phyloP scores from a whole-genome alignment of 441 rosid species.

The Jatropha multifida region DNA sequence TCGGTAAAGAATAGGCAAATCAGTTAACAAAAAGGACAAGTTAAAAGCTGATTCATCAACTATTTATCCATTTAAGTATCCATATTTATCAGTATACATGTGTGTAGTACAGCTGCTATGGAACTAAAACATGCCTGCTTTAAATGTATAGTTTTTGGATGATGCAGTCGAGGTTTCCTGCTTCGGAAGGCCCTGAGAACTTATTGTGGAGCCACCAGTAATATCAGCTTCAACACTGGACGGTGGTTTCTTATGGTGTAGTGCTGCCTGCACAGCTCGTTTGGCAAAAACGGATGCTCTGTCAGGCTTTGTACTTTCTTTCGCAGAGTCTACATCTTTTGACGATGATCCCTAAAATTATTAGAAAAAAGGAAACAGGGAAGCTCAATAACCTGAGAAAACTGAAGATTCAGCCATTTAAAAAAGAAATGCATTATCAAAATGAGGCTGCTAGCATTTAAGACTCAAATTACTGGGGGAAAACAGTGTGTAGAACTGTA shows the following conservation, averaged over 20 bases:
- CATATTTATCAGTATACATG: too few relatives aligned
- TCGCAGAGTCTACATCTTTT: slow-evolving; percentile 66
- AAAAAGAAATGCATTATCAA: background rate
- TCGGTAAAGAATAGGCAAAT: background rate
- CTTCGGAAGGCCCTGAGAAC: slow-evolving; percentile 77
- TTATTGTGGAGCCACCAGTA: slow-evolving; percentile 78
- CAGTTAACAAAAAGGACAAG: background rate
- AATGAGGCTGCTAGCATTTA: background rate
- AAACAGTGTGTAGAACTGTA: background rate
- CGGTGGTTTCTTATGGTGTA: slow-evolving; percentile 78
- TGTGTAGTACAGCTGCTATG: background rate
- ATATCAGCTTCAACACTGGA: slow-evolving; percentile 97
- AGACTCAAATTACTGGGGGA: background rate
- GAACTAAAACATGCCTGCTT: slow-evolving; percentile 53
- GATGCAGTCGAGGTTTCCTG: slow-evolving; percentile 95
- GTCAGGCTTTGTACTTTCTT: slow-evolving; percentile 76
- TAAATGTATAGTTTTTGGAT: slow-evolving; percentile 78
- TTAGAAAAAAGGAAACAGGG: slow-evolving; percentile 7
- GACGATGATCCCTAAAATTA: slow-evolving; percentile 64
- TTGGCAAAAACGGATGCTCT: slow-evolving; percentile 67
- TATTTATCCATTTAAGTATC: too few relatives aligned
- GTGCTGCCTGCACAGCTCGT: slow-evolving; percentile 62
- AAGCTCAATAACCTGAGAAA: background rate
- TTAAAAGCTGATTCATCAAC: background rate
- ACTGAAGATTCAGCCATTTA: background rate